Evolutionary conservation across 305 asterid species (phyloP), one percentile per base, ranked within the genome.

Genomic region (Coffea humblotiana): DNA sequence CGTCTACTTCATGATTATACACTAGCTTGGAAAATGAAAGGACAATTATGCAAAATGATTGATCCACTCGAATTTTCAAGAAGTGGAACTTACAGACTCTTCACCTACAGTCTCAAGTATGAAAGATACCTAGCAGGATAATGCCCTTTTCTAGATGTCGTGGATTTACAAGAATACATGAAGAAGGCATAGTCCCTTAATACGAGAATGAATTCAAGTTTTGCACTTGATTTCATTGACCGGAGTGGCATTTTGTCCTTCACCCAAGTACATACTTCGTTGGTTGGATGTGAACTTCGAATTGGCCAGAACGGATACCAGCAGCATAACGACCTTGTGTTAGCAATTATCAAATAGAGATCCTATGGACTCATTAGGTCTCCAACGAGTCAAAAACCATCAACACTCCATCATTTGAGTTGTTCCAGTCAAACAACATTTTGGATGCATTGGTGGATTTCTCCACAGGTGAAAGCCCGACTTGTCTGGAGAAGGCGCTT

Each of bases 311-410:
- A 71, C 84, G 83, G 37, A 72, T 63, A 82, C 88, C 81, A 43
- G 83, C 75, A 25, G 81, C 80, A 80, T 65, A 82, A 51, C 77
- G 80, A 25, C 77, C 74, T 49, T 68, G 85, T 23, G 70, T 32
- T 32, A 40, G 83, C 77, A 45, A 78, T 51, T 51, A 67, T 76
- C 82, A 64, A 58, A 45, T 0, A 84, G 77, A 74, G 78, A 85
- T 54, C 83, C 83, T 23, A 78, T 13, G n/a, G 80, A 77, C 11
- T 85, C 74, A 47, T 85, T 85, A 63, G 73, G 32, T n/a, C 19
- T 56, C 75, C 18, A 70, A 63, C 0, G 92, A 81, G 69, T 83
- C 85, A 56, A 88, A 77, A 40, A 76, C 87, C 92, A 90, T 85
- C 15, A 88, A 70, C 15, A 87, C 73, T 43, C 84, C 91, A 48